Base-by-base conservation (phyloP, 106 monocot genomes). In the Narthecium ossifragum region DNA sequence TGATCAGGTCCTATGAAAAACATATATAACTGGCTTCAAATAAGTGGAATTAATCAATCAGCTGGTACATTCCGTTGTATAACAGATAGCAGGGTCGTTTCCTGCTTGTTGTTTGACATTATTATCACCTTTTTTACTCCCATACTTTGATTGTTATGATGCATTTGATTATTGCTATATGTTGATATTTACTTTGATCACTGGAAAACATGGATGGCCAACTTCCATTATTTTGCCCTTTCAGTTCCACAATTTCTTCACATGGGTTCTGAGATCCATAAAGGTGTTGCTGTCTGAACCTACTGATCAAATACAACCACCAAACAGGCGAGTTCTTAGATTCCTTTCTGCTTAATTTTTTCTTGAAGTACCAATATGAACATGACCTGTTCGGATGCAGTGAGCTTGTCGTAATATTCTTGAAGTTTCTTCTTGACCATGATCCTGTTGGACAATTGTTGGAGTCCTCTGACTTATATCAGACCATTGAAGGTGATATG, bases 231-330 rank as follows among this genome's bases (percentile, higher is more conserved):
- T 34, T 33, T 34, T 37, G 56, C 33, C 25, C 1, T 76, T 80
- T 26, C 91, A 98, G 98, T 88, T 91, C 50, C 86, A 98, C 47
- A 98, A 98, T 82, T 91, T 98, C 72, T 98, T 91, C 28, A 85
- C 61, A 73, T 98, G 98, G 98, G 62, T 98, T 61, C 69, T 53
- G 52, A 98, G 72, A 73, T 86, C 76, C 53, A 82, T 77, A 69
- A 87, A 71, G 81, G 71, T 81, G 30, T 64, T 98, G 48, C 63
- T 79, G 68, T 78, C 80, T 10, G 91, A 98, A 61, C 76, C 75
- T 26, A 73, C 70, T 32, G 87, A 87, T 74, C 81, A 87, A 62
- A 65, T 87, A 59, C 71, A 76, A 46, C 78, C 58, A 53, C 36
- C 68, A 9, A 83, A 89, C 70, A 93, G 88, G 93, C 89, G n/a